Base-by-base conservation (phyloP, 495 filamentous ascomycete genomes). In the Penicillium pancosmium region DNA sequence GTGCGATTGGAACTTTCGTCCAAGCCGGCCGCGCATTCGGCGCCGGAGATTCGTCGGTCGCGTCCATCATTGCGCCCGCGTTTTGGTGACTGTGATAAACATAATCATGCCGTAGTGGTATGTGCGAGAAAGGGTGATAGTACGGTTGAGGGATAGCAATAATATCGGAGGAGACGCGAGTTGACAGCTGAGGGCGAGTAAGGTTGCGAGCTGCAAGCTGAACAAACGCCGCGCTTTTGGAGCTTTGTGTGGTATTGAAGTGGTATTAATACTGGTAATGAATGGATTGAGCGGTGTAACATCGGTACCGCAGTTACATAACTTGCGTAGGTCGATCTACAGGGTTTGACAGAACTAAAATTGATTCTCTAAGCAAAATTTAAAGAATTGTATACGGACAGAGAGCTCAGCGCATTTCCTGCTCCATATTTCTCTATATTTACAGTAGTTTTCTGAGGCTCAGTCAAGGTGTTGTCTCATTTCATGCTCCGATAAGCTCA, bases 1-100 rank as follows among this genome's bases (percentile, higher is more conserved):
- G 76, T 33, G 90, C 83, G 65, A 96, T 92, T 21, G 89, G 78
- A 49, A 86, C 78, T 27, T 72, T 76, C 18, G 55, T 67, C 61
- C 66, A 65, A 38, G 51, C 64, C 61, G 65, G 55, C 52, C 52
- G 64, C 51, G 61, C 43, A 54, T 65, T 64, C 33, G 68, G 60
- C 38, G 56, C 64, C 52, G 63, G 50, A 54, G 68, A 62, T 34
- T 62, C 61, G 27, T 69, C 61, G 63, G 56, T 66, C 54, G 62
- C 58, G 59, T 74, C 68, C 73, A 78, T 77, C 62, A 64, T 65
- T 64, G 57, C 63, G 57, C 57, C 61, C 41, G 57, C 50, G 67
- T 55, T 54, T 54, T 60, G 68, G 64, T 54, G 53, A 49, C 43
- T 50, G 59, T 21, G 47, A 58, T 61, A 48, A 27, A 4, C 46